These are phyloP conservation scores for Euphrasia confusa DNA, from an alignment of 257 asterid species.

Conservation along the genomic window DNA sequence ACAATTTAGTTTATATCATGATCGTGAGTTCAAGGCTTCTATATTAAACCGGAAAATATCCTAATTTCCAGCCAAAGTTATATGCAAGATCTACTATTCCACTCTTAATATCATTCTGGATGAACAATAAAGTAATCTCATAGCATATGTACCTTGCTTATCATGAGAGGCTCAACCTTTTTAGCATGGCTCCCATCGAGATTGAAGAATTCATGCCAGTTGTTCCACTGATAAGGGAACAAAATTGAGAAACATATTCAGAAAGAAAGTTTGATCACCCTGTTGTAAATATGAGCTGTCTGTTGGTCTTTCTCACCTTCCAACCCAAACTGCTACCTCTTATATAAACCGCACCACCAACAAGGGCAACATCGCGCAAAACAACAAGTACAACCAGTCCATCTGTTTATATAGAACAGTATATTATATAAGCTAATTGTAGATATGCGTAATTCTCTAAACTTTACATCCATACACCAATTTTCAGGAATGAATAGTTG, in stretches of 20 bases:
- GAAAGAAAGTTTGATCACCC: constrained; percentile 15
- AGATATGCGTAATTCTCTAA: neutral
- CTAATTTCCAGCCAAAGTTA: neutral
- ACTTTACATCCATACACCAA: neutral
- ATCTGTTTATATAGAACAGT: constrained; percentile 42
- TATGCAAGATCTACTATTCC: constrained; percentile 17
- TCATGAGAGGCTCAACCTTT: constrained; percentile 77
- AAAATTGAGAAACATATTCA: constrained; percentile 20
- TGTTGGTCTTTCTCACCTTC: constrained; percentile 46
- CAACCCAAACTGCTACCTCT: constrained; percentile 72
- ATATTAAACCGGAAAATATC: neutral
- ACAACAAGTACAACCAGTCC: constrained; percentile 80
- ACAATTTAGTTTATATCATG: neutral
- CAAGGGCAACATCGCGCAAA: constrained; percentile 74
- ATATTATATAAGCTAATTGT: constrained; percentile 10
- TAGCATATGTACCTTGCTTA: constrained; percentile 70
- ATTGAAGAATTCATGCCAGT: constrained; percentile 77
- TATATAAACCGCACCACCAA: constrained; percentile 79
- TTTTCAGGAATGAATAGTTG: neutral
- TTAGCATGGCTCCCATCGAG: constrained; percentile 63
- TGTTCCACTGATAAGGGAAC: constrained; percentile 47
- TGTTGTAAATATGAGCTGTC: constrained; percentile 1
- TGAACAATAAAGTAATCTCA: neutral
- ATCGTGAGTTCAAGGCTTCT: neutral
- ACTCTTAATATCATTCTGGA: constrained; percentile 7